Evolutionary conservation across 75 land plant species (phyloP).

Genomic region (Cupressus sempervirens): DNA sequence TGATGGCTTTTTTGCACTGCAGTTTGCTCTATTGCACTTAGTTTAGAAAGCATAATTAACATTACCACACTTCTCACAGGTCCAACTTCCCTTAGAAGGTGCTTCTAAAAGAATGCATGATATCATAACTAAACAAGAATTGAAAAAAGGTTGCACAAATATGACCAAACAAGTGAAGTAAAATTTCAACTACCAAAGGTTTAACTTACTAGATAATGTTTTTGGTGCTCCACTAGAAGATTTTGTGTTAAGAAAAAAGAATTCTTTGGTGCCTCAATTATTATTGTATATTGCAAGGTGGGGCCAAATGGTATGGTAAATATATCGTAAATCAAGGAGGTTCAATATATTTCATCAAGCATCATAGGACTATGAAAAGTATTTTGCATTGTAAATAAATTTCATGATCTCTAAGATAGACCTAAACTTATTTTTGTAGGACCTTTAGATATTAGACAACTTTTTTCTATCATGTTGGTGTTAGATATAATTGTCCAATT

Average conservation of each 20-base stretch:
- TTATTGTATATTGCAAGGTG: too few relatives aligned
- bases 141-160: neutral
- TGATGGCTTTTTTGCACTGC: constrained; percentile 89
- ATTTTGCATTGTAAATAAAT: too few relatives aligned
- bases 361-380: too few relatives aligned
- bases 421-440: too few relatives aligned
- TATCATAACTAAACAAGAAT: neutral
- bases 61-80: constrained; percentile 89
- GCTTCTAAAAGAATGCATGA: constrained; percentile 36
- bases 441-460: too few relatives aligned
- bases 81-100: constrained; percentile 94
- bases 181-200: neutral
- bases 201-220: constrained; percentile 3
- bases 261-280: too few relatives aligned
- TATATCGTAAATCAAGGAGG: too few relatives aligned
- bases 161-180: neutral
- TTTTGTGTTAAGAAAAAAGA: neutral
- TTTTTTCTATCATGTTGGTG: too few relatives aligned
- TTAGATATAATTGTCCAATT: too few relatives aligned
- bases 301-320: too few relatives aligned
- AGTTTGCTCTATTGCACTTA: constrained; percentile 89
- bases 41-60: constrained; percentile 92
- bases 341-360: too few relatives aligned
- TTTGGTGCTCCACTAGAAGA: neutral
- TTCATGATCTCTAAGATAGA: too few relatives aligned